Evolutionary conservation across 2,329 filamentous ascomycete genomes (phyloP), one percentile per base, ranked within the genome.

Genomic region (Ceratocystis huliohia): DNA sequence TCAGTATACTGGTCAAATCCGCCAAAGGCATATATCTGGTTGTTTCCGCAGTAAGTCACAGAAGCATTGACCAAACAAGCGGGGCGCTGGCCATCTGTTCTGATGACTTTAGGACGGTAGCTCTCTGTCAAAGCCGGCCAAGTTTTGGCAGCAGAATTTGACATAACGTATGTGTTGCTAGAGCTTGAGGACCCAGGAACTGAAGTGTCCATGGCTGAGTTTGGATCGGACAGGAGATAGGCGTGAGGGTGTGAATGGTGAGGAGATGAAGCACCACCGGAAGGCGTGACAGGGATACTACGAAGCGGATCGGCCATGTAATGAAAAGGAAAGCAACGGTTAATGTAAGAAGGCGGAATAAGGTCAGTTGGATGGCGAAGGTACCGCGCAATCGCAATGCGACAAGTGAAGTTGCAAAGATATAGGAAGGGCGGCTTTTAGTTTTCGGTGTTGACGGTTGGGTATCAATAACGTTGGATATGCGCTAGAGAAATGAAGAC

Each of bases 1-100:
- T 99, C 94, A 0, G 94, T 99, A 74, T 96, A 97, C 76, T 97
- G 93, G 74, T 99, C 94, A 73, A 99, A 99, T 20, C 94, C 94
- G 56, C 94, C 94, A 79, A 99, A 99, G 10, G 93, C 94, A 76
- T 95, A 97, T 72, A 99, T 97, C 76, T 94, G 87, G 74, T 97
- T 94, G 77, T 96, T 94, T 68, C 92, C 92, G 73, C 94, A 96
- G 75, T 96, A 96, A n/a, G 94, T 99, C 68, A 97, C 93, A 0
- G 94, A 97, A 64, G 94, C 94, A 79, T 99, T 99, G 71, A 99
- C 93, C 63, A 99, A 82, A 74, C 93, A 97, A 45, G 94, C 92
- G 46, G 94, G 94, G 70, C 92, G 85, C 76, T 90, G 86, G 61
- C 88, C 88, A 62, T 88, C 79, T 13, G 88, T 89, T 72, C 87